Evolutionary conservation across 1,284 basidiomycete species (phyloP).

Genomic region (Stereum hirsutum): DNA sequence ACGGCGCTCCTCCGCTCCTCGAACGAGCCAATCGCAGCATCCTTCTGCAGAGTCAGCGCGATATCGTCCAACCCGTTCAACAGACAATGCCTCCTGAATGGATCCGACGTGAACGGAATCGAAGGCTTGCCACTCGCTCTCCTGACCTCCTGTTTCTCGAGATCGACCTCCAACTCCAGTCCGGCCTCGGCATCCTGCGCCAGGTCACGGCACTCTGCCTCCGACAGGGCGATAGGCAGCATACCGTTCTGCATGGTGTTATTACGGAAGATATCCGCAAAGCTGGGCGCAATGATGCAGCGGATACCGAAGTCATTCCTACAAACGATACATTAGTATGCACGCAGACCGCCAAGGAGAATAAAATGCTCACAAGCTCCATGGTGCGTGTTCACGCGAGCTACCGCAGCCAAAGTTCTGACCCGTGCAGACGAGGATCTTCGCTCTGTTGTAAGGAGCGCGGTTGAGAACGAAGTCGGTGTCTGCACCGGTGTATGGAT

Average conservation of each 20-base stretch:
- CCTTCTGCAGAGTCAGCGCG: slow-evolving; percentile 81
- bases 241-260: slow-evolving; percentile 97
- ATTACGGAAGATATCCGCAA: slow-evolving; percentile 91
- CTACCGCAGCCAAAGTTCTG: slow-evolving; percentile 94
- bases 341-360: neutral
- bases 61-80: slow-evolving; percentile 94
- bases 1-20: slow-evolving; percentile 65
- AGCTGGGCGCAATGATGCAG: slow-evolving; percentile 88
- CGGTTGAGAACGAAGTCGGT: slow-evolving; percentile 90
- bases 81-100: slow-evolving; percentile 87
- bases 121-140: slow-evolving; percentile 66
- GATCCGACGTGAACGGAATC: slow-evolving; percentile 74
- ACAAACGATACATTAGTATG: slow-evolving; percentile 3
- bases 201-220: slow-evolving; percentile 67
- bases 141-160: slow-evolving; percentile 81
- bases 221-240: slow-evolving; percentile 78
- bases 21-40: slow-evolving; percentile 60
- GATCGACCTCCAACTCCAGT: slow-evolving; percentile 80
- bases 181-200: slow-evolving; percentile 78
- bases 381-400: slow-evolving; percentile 92
- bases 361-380: slow-evolving; percentile 72
- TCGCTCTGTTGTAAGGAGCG: slow-evolving; percentile 72
- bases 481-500: slow-evolving; percentile 70
- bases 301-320: slow-evolving; percentile 94
- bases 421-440: slow-evolving; percentile 84